These are phyloP conservation scores for Colletotrichum theobromicola DNA, from an alignment of 2,329 filamentous ascomycete genomes.

Conservation along the genomic window DNA sequence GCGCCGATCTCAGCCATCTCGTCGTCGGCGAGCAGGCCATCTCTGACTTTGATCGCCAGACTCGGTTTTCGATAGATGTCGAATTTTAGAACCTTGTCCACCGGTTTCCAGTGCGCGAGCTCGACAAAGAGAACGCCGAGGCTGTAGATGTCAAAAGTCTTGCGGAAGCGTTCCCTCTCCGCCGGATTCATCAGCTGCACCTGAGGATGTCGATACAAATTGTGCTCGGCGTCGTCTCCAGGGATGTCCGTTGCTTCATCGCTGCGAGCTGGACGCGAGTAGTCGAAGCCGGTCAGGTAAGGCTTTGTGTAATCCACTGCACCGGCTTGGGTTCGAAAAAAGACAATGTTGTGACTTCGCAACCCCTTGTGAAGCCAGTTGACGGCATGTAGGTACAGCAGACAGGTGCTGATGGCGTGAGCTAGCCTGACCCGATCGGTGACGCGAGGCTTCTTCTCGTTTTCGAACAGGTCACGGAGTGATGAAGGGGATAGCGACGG, in stretches of 20 bases:
- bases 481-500: conserved; percentile 46
- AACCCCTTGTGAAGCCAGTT: conserved; percentile 65
- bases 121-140: conserved; percentile 58
- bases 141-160: conserved; percentile 58
- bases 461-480: conserved; percentile 50
- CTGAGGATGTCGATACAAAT: conserved; percentile 56
- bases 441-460: conserved; percentile 49
- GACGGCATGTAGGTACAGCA: conserved; percentile 60
- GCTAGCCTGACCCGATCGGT: conserved; percentile 58
- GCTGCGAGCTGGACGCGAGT: conserved; percentile 52
- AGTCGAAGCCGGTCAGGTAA: conserved; percentile 60
- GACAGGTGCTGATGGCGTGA: conserved; percentile 54
- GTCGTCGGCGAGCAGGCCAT: conserved; percentile 33
- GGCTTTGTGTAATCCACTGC: conserved; percentile 44
- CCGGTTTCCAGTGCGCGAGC: conserved; percentile 56
- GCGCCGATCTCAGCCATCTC: conserved; percentile 38
- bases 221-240: conserved; percentile 46
- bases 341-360: conserved; percentile 57
- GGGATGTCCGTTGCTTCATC: conserved; percentile 58
- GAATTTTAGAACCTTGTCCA: conserved; percentile 48
- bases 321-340: conserved; percentile 44
- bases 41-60: conserved; percentile 39
- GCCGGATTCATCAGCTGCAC: conserved; percentile 40
- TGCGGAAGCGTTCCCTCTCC: conserved; percentile 44
- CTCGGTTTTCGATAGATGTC: conserved; percentile 40